Conservation (phyloP, 2,329 filamentous ascomycete species). For the Epichloe bromicola region DNA sequence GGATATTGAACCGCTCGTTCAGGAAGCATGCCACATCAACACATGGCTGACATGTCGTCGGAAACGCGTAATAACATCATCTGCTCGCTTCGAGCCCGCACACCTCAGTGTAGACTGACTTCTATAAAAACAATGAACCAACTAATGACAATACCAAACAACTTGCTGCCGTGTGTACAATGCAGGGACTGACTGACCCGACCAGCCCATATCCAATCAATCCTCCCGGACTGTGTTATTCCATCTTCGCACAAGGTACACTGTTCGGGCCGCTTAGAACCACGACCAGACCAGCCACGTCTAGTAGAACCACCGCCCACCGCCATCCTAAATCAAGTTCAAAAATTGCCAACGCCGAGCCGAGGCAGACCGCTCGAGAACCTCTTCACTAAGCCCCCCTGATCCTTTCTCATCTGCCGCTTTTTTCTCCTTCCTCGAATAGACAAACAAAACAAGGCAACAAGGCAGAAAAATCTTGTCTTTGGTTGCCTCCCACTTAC, state of each 20-base stretch:
- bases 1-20: no score
- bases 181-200: not conserved
- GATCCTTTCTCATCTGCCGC: not conserved
- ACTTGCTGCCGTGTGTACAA: not conserved
- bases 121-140: not conserved
- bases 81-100: not conserved
- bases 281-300: not conserved
- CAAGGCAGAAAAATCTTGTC: no score
- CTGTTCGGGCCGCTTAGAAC: not conserved
- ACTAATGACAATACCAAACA: not conserved
- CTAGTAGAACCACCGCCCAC: not conserved
- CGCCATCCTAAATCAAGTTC: not conserved
- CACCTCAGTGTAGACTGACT: not conserved
- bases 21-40: no score
- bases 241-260: not conserved
- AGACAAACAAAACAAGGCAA: no score
- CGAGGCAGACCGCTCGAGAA: not conserved
- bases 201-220: not conserved
- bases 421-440: no score
- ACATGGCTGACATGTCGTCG: no score
- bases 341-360: slow-evolving; percentile 1
- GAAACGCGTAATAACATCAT: not conserved
- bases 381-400: not conserved
- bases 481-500: not conserved
- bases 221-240: not conserved